phyloP scores from a whole-genome alignment of 2,329 filamentous ascomycete species.

The Trichoderma asperellum region DNA sequence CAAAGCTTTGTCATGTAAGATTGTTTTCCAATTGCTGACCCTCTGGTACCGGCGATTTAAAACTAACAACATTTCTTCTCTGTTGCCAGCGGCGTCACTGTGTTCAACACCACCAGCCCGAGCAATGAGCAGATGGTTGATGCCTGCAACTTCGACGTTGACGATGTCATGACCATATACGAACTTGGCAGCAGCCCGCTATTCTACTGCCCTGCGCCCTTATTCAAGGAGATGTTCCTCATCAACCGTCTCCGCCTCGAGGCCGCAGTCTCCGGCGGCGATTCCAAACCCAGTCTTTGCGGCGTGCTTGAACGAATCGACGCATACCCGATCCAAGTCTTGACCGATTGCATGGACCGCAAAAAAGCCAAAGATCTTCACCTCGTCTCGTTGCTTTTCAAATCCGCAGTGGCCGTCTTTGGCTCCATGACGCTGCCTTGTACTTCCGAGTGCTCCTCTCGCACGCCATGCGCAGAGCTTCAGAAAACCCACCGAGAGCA shows the following conservation, averaged over 20 bases:
- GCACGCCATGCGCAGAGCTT: neutral
- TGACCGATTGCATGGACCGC: neutral
- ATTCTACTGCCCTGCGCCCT: conserved; percentile 18
- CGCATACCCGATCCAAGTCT: neutral
- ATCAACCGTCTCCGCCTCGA: conserved; percentile 24
- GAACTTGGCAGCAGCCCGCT: conserved; percentile 11
- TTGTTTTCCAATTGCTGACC: neutral
- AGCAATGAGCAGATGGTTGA: conserved; percentile 10
- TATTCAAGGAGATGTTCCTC: conserved; percentile 25
- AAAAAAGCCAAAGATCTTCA: neutral
- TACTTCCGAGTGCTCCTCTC: neutral
- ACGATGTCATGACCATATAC: conserved; percentile 25
- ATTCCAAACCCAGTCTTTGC: conserved; percentile 10
- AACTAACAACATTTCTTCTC: neutral
- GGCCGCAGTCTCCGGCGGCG: neutral
- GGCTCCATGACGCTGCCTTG: conserved; percentile 4
- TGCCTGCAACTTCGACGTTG: conserved; percentile 23
- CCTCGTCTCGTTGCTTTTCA: conserved; percentile 19
- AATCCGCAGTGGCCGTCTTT: conserved; percentile 25
- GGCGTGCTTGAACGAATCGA: conserved; percentile 16
- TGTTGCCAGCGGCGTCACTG: conserved; percentile 8
- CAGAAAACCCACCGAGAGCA: neutral
- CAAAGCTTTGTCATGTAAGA: conserved; percentile 27
- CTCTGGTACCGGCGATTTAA: neutral
- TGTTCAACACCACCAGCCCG: conserved; percentile 28